Base-by-base conservation (phyloP, 2,329 filamentous ascomycete genomes). In the Ophiostoma tasmaniense region DNA sequence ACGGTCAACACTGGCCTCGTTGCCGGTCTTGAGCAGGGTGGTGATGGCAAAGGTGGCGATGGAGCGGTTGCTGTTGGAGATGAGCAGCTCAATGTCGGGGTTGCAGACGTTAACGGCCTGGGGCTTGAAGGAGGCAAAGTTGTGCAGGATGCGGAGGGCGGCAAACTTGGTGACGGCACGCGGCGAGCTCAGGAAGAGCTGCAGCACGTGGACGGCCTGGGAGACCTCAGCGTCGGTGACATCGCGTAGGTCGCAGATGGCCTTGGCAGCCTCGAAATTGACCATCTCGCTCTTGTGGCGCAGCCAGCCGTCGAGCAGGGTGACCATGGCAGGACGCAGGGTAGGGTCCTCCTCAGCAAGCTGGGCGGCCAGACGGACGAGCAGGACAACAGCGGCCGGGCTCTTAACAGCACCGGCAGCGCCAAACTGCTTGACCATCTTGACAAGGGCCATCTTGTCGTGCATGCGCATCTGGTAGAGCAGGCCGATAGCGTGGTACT, bases 361-460 rank as follows among this genome's bases (percentile, higher is more conserved):
- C 82, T 97, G 95, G 59, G 94, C 92, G 42, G 95, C 95, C 73
- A 99, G 82, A 74, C 95, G 87, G 68, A 99, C 95, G 35, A 99
- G 85, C 87, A 99, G 89, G 66, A 99, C 88, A 70, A 93, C 90
- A 42, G 93, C 95, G 71, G 94, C 92, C 25, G 95, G 93, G 79
- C 91, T 97, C 87, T 97, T 98, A 72, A 98, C 90, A 13, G 92
- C 92, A 70, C 95, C 95, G 20, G 93, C 87, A 67, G 90, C 89
- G 67, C 93, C 93, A 78, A 97, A 98, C 79, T 99, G 95, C 82
- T 99, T 95, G n/a, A 99, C 94, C 95, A 99, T 98, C 86, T 99
- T 99, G 71, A 98, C 94, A 75, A 99, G 82, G 28, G 95, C 93
- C 95, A 99, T 99, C 75, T 95, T 89, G 79, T 99, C 95, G 79